phyloP scores from a whole-genome alignment of 2,329 filamentous ascomycete genomes.

The Ilyonectria mors-panacis region DNA sequence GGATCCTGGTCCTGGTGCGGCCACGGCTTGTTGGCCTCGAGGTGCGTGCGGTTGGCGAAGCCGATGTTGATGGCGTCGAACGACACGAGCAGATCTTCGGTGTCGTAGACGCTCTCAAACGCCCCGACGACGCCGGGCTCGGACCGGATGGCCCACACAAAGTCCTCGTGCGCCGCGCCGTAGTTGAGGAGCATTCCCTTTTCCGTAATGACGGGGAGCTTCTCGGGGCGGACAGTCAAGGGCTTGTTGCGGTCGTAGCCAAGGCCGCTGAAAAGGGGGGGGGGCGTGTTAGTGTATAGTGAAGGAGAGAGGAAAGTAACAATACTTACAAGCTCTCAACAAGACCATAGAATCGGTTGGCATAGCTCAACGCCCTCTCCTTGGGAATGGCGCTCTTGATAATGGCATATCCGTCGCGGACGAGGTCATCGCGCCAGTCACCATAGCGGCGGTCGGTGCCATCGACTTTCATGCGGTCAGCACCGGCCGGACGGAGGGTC shows the following conservation, averaged over 20 bases:
- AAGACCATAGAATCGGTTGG: constrained; percentile 43
- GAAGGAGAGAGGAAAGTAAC: fast-evolving
- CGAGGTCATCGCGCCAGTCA: constrained; percentile 43
- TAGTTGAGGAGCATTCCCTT: constrained; percentile 65
- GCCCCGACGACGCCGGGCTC: constrained; percentile 62
- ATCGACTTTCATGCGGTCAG: constrained; percentile 41
- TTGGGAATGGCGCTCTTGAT: constrained; percentile 40
- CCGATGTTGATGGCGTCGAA: constrained; percentile 58
- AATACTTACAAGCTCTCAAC: constrained; percentile 41
- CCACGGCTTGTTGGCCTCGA: constrained; percentile 40
- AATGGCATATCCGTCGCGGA: constrained; percentile 41
- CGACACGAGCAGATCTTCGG: constrained; percentile 63
- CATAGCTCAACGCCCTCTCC: constrained; percentile 42
- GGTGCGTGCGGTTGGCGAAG: constrained; percentile 58
- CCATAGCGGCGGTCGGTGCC: constrained; percentile 39
- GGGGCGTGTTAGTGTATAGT: not conserved
- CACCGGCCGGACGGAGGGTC: constrained; percentile 40
- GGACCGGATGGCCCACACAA: constrained; percentile 62
- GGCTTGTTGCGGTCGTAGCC: constrained; percentile 42
- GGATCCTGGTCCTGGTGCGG: constrained; percentile 45
- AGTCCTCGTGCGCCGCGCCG: constrained; percentile 63
- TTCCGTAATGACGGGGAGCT: constrained; percentile 50
- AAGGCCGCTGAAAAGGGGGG: constrained; percentile 21
- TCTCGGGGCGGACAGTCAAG: constrained; percentile 39
- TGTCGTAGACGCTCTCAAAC: constrained; percentile 62